phyloP scores from a whole-genome alignment of 2,329 filamentous ascomycete species.

The Cercospora berteroae region DNA sequence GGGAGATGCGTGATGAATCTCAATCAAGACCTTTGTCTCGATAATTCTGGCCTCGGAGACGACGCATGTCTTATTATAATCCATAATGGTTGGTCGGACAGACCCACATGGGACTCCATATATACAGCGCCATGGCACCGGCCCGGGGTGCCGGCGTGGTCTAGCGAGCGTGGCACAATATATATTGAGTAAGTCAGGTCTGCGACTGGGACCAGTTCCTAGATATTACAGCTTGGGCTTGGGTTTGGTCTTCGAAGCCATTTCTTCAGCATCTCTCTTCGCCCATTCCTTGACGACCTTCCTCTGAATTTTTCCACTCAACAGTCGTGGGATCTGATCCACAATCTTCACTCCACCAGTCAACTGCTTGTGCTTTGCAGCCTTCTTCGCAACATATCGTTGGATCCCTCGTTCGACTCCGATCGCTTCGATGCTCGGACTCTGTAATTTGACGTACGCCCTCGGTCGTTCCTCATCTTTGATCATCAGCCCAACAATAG shows the following conservation, averaged over 20 bases:
- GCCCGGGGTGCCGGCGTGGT: neutral
- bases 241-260: neutral
- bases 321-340: constrained; percentile 11
- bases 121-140: neutral
- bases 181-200: neutral
- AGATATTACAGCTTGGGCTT: constrained; percentile 5
- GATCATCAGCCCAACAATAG: constrained; percentile 53
- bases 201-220: neutral
- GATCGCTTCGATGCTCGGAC: neutral
- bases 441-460: constrained; percentile 51
- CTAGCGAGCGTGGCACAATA: neutral
- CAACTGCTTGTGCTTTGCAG: constrained; percentile 15
- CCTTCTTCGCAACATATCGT: constrained; percentile 8
- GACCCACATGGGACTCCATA: neutral
- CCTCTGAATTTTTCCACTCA: constrained; percentile 14
- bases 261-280: constrained; percentile 3
- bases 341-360: constrained; percentile 12
- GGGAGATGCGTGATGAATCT: no score
- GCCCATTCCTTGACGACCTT: constrained; percentile 20
- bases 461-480: constrained; percentile 53
- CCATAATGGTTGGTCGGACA: neutral
- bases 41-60: neutral
- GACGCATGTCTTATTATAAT: neutral
- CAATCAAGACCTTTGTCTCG: neutral
- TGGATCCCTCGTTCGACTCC: constrained; percentile 2